These are phyloP conservation scores for Chenopodium album DNA, from an alignment of 148 eudicot genomes.

Conservation along the genomic window DNA sequence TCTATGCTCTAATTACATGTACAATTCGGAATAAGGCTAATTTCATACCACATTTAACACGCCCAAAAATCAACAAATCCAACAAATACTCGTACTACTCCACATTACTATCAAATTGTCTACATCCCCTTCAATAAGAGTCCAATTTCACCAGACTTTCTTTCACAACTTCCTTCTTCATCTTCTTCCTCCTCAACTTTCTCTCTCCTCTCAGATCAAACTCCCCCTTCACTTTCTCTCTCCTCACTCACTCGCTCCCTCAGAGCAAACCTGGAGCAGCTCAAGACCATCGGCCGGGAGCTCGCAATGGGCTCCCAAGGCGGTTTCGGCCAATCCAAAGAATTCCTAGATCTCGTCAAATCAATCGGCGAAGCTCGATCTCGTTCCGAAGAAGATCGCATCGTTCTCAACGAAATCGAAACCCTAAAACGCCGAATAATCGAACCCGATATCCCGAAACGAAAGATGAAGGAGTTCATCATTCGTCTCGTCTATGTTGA, in stretches of 20 bases:
- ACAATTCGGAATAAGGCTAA: not conserved
- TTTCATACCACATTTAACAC: not conserved
- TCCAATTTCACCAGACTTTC: not conserved
- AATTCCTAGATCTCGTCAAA: conserved; percentile 85
- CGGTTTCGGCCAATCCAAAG: conserved; percentile 84
- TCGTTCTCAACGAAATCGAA: conserved; percentile 72
- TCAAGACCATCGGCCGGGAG: conserved; percentile 83
- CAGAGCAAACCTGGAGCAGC: conserved; percentile 64
- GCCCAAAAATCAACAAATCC: not conserved
- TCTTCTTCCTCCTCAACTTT: not conserved
- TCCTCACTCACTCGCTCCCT: not conserved
- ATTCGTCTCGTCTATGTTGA: conserved; percentile 78
- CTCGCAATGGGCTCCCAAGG: conserved; percentile 96
- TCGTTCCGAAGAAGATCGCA: conserved; percentile 88
- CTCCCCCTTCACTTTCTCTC: not conserved
- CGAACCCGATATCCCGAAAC: conserved; percentile 74
- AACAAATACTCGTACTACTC: no score
- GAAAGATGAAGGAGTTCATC: conserved; percentile 86
- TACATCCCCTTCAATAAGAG: not conserved
- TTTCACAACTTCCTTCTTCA: not conserved
- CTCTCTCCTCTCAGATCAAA: not conserved
- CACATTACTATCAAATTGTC: no score
- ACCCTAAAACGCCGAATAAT: conserved; percentile 59
- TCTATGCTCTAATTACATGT: no score
- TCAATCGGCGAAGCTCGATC: conserved; percentile 96